These are phyloP conservation scores for Cucurbitaria berberidis DNA, from an alignment of 2,329 filamentous ascomycete species.

Conservation along the genomic window DNA sequence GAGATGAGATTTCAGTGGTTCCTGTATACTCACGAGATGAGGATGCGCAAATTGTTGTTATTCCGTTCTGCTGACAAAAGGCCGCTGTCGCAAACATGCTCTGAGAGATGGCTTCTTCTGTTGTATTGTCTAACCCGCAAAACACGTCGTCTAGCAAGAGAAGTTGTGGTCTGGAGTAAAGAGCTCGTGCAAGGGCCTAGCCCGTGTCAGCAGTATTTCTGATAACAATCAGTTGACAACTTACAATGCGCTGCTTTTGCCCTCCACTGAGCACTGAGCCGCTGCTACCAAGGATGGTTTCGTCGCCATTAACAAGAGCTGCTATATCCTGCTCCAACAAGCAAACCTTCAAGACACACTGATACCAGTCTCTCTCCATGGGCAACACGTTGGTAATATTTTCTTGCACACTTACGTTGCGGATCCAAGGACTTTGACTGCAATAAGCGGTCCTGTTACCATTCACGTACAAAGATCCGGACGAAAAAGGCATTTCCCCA, in stretches of 20 bases:
- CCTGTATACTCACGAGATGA: too few relatives aligned
- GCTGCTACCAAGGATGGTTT: conserved; percentile 55
- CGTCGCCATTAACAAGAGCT: conserved; percentile 17
- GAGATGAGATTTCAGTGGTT: too few relatives aligned
- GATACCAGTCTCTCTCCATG: conserved; percentile 14
- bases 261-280: conserved; percentile 57
- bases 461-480: conserved; percentile 23
- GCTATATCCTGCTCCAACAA: conserved; percentile 11
- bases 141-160: conserved; percentile 58
- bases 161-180: conserved; percentile 53
- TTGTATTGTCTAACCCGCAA: conserved; percentile 55
- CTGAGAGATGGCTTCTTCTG: conserved; percentile 54
- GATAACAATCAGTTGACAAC: neutral
- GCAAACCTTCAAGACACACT: conserved; percentile 14
- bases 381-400: conserved; percentile 15
- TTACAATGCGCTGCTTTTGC: conserved; percentile 54
- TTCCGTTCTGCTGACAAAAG: too few relatives aligned
- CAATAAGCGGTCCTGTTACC: conserved; percentile 42
- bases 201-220: too few relatives aligned
- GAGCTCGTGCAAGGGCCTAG: conserved; percentile 55
- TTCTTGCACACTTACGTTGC: conserved; percentile 16
- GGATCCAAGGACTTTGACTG: conserved; percentile 46
- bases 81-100: conserved; percentile 51
- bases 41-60: too few relatives aligned
- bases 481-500: conserved; percentile 38